phyloP scores from a whole-genome alignment of 106 monocot species.

The Dactylorhiza incarnata region DNA sequence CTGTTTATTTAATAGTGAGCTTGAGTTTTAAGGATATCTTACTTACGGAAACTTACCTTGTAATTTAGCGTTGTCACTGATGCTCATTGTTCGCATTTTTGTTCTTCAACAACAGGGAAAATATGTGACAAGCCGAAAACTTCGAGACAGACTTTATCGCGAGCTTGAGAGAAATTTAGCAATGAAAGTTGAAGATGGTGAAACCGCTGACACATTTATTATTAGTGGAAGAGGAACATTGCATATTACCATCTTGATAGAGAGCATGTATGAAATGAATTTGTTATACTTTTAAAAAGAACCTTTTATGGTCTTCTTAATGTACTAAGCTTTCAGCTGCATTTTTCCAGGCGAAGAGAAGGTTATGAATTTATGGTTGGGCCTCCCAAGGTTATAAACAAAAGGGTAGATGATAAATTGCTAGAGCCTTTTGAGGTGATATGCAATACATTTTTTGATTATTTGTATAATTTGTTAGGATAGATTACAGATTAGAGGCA shows the following conservation, averaged over 20 bases:
- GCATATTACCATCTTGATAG: constrained; percentile 94
- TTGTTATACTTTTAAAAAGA: neutral
- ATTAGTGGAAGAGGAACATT: constrained; percentile 92
- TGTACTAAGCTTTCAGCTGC: neutral
- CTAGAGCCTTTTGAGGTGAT: constrained; percentile 93
- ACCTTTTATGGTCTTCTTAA: constrained; percentile 3
- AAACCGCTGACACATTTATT: constrained; percentile 96
- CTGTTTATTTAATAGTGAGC: neutral
- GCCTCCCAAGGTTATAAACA: constrained; percentile 95
- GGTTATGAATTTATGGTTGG: constrained; percentile 99
- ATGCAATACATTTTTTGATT: neutral
- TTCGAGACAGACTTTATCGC: constrained; percentile 85
- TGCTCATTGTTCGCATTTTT: neutral
- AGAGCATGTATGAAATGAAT: constrained; percentile 63
- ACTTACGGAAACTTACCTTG: neutral
- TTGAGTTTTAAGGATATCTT: neutral
- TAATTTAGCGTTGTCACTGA: neutral
- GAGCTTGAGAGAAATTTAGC: constrained; percentile 95
- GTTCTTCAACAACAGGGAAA: constrained; percentile 55
- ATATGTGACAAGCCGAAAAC: constrained; percentile 91
- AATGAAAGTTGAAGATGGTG: constrained; percentile 96
- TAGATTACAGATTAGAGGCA: no score
- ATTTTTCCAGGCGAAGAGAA: constrained; percentile 80
- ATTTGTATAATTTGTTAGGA: neutral
- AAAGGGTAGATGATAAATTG: constrained; percentile 58